phyloP scores from a whole-genome alignment of 805 yeast genomes.

The Barnettozyma siamensis region DNA sequence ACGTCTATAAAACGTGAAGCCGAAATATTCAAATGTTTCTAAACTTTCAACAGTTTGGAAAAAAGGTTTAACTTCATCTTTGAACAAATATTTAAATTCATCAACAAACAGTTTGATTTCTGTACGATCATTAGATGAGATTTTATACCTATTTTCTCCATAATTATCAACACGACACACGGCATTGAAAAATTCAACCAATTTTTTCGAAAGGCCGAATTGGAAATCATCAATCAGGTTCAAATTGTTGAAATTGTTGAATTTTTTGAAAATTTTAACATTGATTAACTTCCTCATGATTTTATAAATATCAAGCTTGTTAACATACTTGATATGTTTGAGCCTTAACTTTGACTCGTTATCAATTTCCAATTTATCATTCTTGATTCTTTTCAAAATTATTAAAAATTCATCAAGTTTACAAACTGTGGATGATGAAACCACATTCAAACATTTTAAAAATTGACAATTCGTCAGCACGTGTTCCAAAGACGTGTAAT shows the following conservation, averaged over 20 bases:
- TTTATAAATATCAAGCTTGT: constrained; percentile 5
- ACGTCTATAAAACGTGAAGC: constrained; percentile 5
- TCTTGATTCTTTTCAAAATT: not conserved
- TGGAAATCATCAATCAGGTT: constrained; percentile 17
- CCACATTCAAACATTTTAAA: not conserved
- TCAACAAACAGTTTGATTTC: constrained; percentile 3
- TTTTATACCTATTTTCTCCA: constrained; percentile 3
- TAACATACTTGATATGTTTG: constrained; percentile 1
- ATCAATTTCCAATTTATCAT: not conserved
- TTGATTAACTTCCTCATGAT: constrained; percentile 10
- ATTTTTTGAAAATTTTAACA: constrained; percentile 10
- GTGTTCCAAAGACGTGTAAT: not conserved
- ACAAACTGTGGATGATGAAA: not conserved
- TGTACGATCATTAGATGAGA: not conserved
- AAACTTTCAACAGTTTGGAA: not conserved
- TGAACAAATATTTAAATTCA: constrained; percentile 8
- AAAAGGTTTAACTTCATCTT: constrained; percentile 6
- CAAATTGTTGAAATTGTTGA: constrained; percentile 7
- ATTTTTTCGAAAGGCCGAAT: constrained; percentile 11
- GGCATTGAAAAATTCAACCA: constrained; percentile 16
- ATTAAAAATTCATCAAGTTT: not conserved
- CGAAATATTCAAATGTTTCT: constrained; percentile 8
- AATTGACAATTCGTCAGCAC: not conserved
- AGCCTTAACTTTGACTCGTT: not conserved
- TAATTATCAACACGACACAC: constrained; percentile 18